Base-by-base conservation (phyloP, 345 rosid species). In the Gossypium rotundifolium region DNA sequence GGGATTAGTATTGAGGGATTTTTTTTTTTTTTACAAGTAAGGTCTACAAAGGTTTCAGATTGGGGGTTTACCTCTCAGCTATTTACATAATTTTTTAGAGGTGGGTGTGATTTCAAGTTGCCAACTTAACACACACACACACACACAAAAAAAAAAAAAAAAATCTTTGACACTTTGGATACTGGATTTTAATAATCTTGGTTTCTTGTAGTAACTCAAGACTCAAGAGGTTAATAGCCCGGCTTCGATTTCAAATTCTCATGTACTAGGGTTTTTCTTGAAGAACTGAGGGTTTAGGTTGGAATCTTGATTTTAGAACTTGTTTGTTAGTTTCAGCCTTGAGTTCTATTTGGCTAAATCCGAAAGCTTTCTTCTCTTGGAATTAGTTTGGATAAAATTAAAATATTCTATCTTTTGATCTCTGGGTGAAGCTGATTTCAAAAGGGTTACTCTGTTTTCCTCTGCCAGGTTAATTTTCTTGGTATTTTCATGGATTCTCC, bases 401-500 rank as follows among this genome's bases (percentile, higher is more conserved):
- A 11, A 59, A 0, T 23, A 4, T 33, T 33, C 40, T 33, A 33
- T 5, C 40, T 49, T 49, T 14, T 71, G 64, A 58, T 33, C 55
- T 53, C 20, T 70, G 17, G 48, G 46, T 53, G 45, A 27, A 33
- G 40, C 7, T 40, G 46, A 25, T 70, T 65, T 20, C 18, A 22
- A 4, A 14, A 12, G 22, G 55, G 54, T 16, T 73, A 3, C n/a
- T 71, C 40, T 67, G n/a, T 77, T 82, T 71, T 78, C 54, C 73
- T 75, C 70, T 69, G 62, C n/a, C 82, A 85, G 88, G 83, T 81
- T 70, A 52, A 48, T 23, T 55, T 72, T 70, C 54, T 71, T 18
- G 69, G 74, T 49, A 38, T 59, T 27, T 9, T 61, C 57, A 95
- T 95, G 98, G 99, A 95, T 83, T 95, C 99, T 57, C 97, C 98